Base-by-base conservation (phyloP, 2,329 filamentous ascomycete species). In the Acrocalymma vagum region DNA sequence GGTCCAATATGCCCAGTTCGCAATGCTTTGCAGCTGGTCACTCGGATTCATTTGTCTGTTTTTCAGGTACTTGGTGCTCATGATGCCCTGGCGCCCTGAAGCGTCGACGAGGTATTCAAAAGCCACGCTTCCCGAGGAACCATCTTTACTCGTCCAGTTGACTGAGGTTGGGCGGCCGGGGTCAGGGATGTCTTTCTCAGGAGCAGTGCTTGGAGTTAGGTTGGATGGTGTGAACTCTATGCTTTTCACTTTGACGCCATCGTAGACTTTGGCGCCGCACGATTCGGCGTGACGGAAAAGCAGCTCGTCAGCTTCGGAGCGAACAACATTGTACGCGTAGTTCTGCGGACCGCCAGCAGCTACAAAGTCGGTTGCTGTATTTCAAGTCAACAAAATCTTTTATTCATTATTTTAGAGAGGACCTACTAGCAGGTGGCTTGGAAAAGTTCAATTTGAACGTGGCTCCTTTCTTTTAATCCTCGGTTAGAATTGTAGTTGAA, bases 61-160 rank as follows among this genome's bases (percentile, higher is more conserved):
- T 57, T 76, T 78, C 18, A 76, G 42, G 46, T 79, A 78, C 48
- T 75, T 76, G 16, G 74, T 79, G 29, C 61, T 70, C 8, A 79
- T n/a, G 4, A 79, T 31, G 3, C 76, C 77, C 1, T 42, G 45
- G 9, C 77, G 65, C 4, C 78, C 78, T 32, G 65, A 73, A 0
- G 77, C 78, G 54, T 81, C 77, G 0, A 80, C 54, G 14, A 80
- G 26, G 38, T 78, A 79, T 4, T 78, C 58, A 40, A 78, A 78
- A 0, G 37, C 52, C 35, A 79, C 73, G 1, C 37, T 50, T 9
- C 76, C 76, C 7, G 54, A 48, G 2, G 47, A 42, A 4, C 58
- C 63, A 22, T 33, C 23, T 24, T 42, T 42, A n/a, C n/a, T n/a
- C 9, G 35, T 11, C 42, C 42, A 45, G 15, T 15, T 14, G 16